Evolutionary conservation across 1,284 basidiomycete genomes (phyloP).

Genomic region (Cryptococcus sp.): DNA sequence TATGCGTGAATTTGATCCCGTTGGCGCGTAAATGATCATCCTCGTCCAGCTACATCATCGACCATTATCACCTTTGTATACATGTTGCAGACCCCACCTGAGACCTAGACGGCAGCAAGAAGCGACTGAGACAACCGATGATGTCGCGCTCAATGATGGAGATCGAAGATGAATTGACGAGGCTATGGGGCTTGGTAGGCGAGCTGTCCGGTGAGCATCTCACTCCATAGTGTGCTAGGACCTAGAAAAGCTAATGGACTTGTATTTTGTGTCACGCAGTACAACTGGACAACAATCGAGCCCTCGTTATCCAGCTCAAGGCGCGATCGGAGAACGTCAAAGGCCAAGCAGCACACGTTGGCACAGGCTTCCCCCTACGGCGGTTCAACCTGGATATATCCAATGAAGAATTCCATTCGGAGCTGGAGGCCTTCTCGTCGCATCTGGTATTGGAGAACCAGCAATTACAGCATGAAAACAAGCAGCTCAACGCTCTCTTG

Average conservation of each 20-base stretch:
- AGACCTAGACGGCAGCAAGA: no score
- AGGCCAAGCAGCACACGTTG: constrained; percentile 74
- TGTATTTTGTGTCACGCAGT: no score
- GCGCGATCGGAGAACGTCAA: constrained; percentile 76
- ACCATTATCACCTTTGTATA: no score
- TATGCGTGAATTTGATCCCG: constrained; percentile 4
- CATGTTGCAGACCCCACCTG: no score
- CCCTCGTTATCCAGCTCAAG: constrained; percentile 71
- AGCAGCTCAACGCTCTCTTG: constrained; percentile 80
- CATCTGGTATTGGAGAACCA: constrained; percentile 94
- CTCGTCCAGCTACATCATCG: not conserved
- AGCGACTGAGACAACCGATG: not conserved
- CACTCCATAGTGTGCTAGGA: no score
- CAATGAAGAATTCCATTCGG: constrained; percentile 89
- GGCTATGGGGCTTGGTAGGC: constrained; percentile 74
- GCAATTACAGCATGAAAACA: constrained; percentile 87
- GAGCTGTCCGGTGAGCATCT: constrained; percentile 60
- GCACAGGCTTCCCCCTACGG: constrained; percentile 77
- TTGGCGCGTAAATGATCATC: not conserved
- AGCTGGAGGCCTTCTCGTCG: constrained; percentile 85
- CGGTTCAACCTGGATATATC: constrained; percentile 93
- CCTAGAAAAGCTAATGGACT: no score
- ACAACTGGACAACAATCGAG: constrained; percentile 83
- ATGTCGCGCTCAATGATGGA: constrained; percentile 34
- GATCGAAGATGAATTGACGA: constrained; percentile 67